Evolutionary conservation across 768 basidiomycete genomes (phyloP), one percentile per base, ranked within the genome.

Genomic region (Psilocybe subaeruginosa): DNA sequence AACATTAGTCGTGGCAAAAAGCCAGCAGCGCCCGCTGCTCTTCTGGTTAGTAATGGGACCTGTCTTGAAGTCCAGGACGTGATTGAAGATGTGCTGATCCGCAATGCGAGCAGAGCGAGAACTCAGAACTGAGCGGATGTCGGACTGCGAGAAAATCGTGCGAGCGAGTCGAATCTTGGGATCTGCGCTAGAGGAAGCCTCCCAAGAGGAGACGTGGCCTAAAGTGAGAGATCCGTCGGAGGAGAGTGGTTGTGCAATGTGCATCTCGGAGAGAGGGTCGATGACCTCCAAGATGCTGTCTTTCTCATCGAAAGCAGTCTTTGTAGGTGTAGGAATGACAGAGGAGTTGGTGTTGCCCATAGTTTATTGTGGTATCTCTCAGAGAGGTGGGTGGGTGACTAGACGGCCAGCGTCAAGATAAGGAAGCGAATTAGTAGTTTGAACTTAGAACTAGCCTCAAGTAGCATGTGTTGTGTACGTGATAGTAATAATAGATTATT

Each of bases 1-100:
- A 27, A 94, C 84, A 73, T 94, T 93, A 63, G 93, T 95, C 6
- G 93, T 92, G 2, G 95, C 92, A 72, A 98, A 98, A 7, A 97
- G 80, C 96, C 97, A 99, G 78, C 96, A 99, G 50, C 96, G 81
- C 0, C 96, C 96, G 59, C 89, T 92, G 70, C 82, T 87, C 77
- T 88, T 91, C 84, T 97, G 95, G 74, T 90, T 85, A 11, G 93
- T 95, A 64, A 95, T 78, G 8, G 94, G 94, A 1, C 82, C 85
- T 1, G 93, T 88, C 80, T 92, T 91, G 77, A 90, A 90, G 57
- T 89, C 89, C 19, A 97, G 70, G 63, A 86, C 79, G 66, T 86
- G 82, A 73, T 95, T 96, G 82, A 96, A 97, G 55, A 96, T 82
- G 72, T 93, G 91, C 48, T 80, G 75, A 70, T 92, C 89, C 2